Conservation (phyloP, 2,329 filamentous ascomycete genomes). For the Nemania serpens region DNA sequence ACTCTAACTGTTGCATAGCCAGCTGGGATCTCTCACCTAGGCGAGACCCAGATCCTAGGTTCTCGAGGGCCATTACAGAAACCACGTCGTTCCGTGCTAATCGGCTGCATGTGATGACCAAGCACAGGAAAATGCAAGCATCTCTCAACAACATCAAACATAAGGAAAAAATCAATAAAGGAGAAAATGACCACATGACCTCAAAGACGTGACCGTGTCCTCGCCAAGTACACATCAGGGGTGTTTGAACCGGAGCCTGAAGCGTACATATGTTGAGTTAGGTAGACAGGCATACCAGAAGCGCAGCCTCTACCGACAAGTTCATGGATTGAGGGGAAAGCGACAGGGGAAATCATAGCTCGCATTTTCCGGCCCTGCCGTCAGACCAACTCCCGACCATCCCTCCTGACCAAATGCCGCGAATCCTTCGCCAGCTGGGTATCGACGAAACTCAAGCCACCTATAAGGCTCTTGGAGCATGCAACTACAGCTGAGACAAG, state of each 20-base stretch:
- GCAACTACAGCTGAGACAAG: constrained; percentile 45
- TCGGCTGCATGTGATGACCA: constrained; percentile 34
- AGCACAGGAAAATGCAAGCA: constrained; percentile 39
- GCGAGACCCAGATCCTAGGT: constrained; percentile 20
- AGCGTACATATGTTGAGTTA: constrained; percentile 35
- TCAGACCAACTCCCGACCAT: constrained; percentile 41
- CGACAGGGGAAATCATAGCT: constrained; percentile 37
- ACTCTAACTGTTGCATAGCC: constrained; percentile 22
- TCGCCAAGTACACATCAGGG: constrained; percentile 35
- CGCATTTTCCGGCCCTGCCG: constrained; percentile 41
- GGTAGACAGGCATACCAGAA: constrained; percentile 37
- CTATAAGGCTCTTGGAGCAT: constrained; percentile 33
- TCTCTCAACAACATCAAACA: constrained; percentile 38
- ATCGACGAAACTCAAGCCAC: constrained; percentile 38
- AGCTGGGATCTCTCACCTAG: constrained; percentile 17
- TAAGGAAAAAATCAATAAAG: constrained; percentile 36
- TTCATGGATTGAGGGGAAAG: constrained; percentile 33
- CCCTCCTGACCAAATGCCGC: constrained; percentile 40
- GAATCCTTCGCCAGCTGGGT: constrained; percentile 41
- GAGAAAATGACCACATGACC: constrained; percentile 38
- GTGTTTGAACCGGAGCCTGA: constrained; percentile 33
- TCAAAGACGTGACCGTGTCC: constrained; percentile 33
- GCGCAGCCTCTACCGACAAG: constrained; percentile 36
- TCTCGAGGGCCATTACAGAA: constrained; percentile 17
- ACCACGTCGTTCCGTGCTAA: constrained; percentile 14